Evolutionary conservation across 2,329 filamentous ascomycete species (phyloP).

Genomic region (Clonostachys rosea): DNA sequence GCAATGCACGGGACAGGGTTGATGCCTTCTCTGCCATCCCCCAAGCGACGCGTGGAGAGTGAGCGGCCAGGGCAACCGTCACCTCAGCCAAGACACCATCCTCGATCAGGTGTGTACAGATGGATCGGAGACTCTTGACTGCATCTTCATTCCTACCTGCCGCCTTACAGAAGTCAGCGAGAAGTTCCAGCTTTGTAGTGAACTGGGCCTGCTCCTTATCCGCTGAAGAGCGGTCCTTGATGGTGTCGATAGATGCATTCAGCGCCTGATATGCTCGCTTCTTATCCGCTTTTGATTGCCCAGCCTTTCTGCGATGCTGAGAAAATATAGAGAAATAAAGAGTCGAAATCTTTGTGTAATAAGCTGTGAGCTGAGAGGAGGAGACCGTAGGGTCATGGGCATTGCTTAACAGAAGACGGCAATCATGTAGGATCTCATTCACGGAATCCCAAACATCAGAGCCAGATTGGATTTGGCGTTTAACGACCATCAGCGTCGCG

Average conservation of each 20-base stretch:
- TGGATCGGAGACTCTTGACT: conserved; percentile 49
- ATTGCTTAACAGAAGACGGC: conserved; percentile 45
- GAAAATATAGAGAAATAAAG: conserved; percentile 64
- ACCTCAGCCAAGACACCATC: conserved; percentile 52
- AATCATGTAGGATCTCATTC: conserved; percentile 54
- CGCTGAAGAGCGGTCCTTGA: conserved; percentile 45
- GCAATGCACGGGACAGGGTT: conserved; percentile 53
- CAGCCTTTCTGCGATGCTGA: conserved; percentile 37
- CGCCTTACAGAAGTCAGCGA: conserved; percentile 56
- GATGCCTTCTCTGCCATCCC: conserved; percentile 40
- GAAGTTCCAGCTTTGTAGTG: conserved; percentile 59
- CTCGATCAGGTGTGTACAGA: conserved; percentile 58
- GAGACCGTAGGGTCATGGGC: conserved; percentile 34
- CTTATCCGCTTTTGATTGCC: conserved; percentile 25
- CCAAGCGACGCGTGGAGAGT: conserved; percentile 51
- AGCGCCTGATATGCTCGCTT: conserved; percentile 50
- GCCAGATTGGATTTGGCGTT: conserved; percentile 41
- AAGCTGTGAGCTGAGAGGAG: conserved; percentile 27
- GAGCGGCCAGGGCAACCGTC: conserved; percentile 39
- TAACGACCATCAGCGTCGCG: conserved; percentile 52
- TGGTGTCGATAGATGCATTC: conserved; percentile 57
- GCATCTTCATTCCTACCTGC: conserved; percentile 51
- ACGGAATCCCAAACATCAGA: conserved; percentile 47
- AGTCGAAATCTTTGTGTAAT: conserved; percentile 65
- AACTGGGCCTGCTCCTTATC: conserved; percentile 59